These are phyloP conservation scores for Schoenoplectus tabernaemontani DNA, from an alignment of 202 grass and related monocot genomes.

Conservation along the genomic window DNA sequence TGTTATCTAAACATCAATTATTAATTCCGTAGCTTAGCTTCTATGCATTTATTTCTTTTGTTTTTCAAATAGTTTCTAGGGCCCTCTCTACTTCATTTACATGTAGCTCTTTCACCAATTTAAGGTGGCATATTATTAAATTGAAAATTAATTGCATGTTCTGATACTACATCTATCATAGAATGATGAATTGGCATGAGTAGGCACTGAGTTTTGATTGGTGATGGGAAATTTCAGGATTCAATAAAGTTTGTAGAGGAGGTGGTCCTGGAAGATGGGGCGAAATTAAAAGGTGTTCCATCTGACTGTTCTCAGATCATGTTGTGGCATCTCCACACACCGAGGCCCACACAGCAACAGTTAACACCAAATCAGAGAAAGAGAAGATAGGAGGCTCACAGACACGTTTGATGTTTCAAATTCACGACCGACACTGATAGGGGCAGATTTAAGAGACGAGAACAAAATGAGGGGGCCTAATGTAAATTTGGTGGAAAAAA, in stretches of 20 bases:
- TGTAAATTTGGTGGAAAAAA: constrained; percentile 64
- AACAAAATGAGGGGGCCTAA: constrained; percentile 7
- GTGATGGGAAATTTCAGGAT: constrained; percentile 42
- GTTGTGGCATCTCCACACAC: constrained; percentile 62
- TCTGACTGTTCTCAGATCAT: constrained; percentile 78
- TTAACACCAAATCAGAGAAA: constrained; percentile 39
- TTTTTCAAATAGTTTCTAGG: neutral
- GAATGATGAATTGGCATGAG: neutral
- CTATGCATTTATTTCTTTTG: neutral
- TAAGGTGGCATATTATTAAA: neutral
- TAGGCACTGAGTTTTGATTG: neutral
- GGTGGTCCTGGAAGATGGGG: constrained; percentile 63
- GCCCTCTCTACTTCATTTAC: neutral
- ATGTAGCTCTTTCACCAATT: neutral
- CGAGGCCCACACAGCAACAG: constrained; percentile 22
- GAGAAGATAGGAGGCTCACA: constrained; percentile 9
- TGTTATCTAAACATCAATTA: neutral
- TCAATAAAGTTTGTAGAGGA: constrained; percentile 97
- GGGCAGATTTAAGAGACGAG: neutral
- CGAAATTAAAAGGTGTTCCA: constrained; percentile 75
- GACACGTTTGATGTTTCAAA: neutral
- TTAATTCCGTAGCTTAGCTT: neutral
- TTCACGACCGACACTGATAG: constrained; percentile 25
- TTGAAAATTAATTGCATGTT: neutral
- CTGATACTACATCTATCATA: neutral